phyloP scores from a whole-genome alignment of 208 protist genomes.

The Sergeia podlipaevii region DNA sequence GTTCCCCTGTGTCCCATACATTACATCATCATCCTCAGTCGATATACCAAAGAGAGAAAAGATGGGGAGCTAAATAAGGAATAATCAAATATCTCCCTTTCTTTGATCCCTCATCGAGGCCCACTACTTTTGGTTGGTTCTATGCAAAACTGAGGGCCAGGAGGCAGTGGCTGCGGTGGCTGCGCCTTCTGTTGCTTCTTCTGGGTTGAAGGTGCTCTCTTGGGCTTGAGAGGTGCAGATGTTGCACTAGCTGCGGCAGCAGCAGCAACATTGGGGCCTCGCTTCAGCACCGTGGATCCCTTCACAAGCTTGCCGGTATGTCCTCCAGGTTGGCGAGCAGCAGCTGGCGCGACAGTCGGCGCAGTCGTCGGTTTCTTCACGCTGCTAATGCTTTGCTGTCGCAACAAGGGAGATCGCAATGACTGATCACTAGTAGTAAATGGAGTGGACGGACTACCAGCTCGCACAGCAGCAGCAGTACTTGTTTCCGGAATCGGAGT shows the following conservation, averaged over 20 bases:
- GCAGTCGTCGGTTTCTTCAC: too few relatives aligned
- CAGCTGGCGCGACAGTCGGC: not conserved
- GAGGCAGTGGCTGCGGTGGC: not conserved
- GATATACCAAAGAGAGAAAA: too few relatives aligned
- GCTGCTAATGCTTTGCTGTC: too few relatives aligned
- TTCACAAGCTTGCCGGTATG: not conserved
- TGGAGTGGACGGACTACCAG: too few relatives aligned
- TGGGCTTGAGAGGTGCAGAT: not conserved
- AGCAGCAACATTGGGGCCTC: not conserved
- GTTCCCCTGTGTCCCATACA: too few relatives aligned
- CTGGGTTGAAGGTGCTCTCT: not conserved
- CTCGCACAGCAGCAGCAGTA: too few relatives aligned
- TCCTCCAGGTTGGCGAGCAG: constrained; percentile 1
- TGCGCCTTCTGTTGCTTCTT: not conserved
- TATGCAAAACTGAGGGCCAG: not conserved
- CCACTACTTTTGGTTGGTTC: too few relatives aligned
- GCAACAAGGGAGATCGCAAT: too few relatives aligned
- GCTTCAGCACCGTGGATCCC: not conserved
- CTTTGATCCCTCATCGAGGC: constrained; percentile 7
- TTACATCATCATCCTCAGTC: too few relatives aligned
- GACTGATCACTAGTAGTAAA: too few relatives aligned
- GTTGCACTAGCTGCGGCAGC: not conserved
- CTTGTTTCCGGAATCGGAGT: too few relatives aligned
- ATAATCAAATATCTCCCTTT: not conserved
- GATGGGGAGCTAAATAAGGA: too few relatives aligned